These are phyloP conservation scores for Ceratorhiza oryzae-sativae DNA, from an alignment of 1,284 basidiomycete species.

Conservation along the genomic window DNA sequence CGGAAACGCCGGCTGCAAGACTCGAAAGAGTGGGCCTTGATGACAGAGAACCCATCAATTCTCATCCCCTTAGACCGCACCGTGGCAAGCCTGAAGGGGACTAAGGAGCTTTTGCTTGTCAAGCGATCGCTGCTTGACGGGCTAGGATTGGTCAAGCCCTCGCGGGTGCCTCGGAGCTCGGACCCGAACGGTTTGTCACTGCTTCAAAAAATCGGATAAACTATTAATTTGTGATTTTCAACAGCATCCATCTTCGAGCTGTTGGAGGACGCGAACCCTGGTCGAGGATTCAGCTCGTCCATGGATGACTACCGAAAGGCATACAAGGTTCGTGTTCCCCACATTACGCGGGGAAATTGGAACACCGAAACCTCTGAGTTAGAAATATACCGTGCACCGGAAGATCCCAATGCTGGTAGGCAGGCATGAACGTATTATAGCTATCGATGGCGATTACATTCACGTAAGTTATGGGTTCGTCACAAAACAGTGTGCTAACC, in stretches of 20 bases:
- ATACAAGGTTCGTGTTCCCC: slow-evolving; percentile 71
- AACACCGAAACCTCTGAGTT: slow-evolving; percentile 32
- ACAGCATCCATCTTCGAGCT: slow-evolving; percentile 91
- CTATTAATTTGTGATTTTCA: slow-evolving; percentile 16
- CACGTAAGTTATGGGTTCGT: slow-evolving; percentile 64
- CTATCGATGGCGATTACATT: slow-evolving; percentile 94
- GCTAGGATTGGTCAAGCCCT: slow-evolving; percentile 64
- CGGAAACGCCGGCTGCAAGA: slow-evolving; percentile 74
- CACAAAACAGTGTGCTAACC: slow-evolving; percentile 45
- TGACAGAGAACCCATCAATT: slow-evolving; percentile 79
- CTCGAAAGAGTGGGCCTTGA: slow-evolving; percentile 83
- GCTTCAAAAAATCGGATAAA: slow-evolving; percentile 7
- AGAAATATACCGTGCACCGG: slow-evolving; percentile 94
- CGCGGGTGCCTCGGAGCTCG: slow-evolving; percentile 62
- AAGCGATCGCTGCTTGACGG: slow-evolving; percentile 77
- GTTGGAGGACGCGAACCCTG: slow-evolving; percentile 59
- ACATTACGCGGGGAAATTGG: not conserved
- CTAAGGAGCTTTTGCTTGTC: slow-evolving; percentile 83
- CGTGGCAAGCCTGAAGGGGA: slow-evolving; percentile 89
- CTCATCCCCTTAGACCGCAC: slow-evolving; percentile 95
- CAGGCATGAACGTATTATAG: slow-evolving; percentile 88
- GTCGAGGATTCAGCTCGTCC: slow-evolving; percentile 34
- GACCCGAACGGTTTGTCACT: slow-evolving; percentile 84
- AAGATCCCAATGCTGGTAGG: slow-evolving; percentile 93
- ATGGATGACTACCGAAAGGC: slow-evolving; percentile 53